Percentiles rank a stretch among this genome's conserved stretches.
These are phyloP conservation scores for Tetracladium setigerum DNA, from an alignment of 495 filamentous ascomycete species.

Conservation along the genomic window DNA sequence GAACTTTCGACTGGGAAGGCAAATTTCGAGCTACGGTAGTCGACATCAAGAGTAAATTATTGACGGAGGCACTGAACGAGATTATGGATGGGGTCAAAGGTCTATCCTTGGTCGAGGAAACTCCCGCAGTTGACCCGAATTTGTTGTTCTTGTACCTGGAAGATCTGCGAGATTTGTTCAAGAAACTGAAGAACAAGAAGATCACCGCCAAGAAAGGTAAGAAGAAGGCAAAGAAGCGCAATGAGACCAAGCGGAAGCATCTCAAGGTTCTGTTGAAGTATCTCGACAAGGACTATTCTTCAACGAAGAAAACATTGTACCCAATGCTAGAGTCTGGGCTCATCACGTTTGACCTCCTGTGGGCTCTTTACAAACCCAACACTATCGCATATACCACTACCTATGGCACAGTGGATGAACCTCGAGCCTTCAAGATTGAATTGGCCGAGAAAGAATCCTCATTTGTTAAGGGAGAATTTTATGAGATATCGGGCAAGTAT, in stretches of 20 bases:
- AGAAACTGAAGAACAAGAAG: conserved; percentile 53
- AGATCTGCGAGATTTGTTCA: conserved; percentile 58
- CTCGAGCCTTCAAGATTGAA: conserved; percentile 85
- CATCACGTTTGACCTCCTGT: conserved; percentile 85
- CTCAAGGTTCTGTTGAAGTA: conserved; percentile 75
- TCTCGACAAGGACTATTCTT: conserved; percentile 72
- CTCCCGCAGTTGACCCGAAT: conserved; percentile 74
- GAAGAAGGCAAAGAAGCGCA: conserved; percentile 56
- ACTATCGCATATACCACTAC: conserved; percentile 76
- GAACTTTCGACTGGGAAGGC: conserved; percentile 82
- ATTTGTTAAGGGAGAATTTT: conserved; percentile 74
- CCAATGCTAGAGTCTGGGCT: conserved; percentile 75
- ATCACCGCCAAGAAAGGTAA: conserved; percentile 46
- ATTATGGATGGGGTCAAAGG: conserved; percentile 80
- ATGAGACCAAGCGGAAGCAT: conserved; percentile 56
- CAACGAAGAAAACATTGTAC: conserved; percentile 73
- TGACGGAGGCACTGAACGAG: conserved; percentile 64
- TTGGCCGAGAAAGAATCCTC: conserved; percentile 64
- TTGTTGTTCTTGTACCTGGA: conserved; percentile 84
- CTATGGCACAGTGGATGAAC: conserved; percentile 73
- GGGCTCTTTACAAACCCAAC: conserved; percentile 90
- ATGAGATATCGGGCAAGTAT: conserved; percentile 68
- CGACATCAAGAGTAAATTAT: conserved; percentile 77
- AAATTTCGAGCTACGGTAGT: conserved; percentile 54
- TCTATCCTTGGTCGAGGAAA: conserved; percentile 72